Percentiles rank a stretch among this genome's conserved stretches.
Evolutionary conservation across 495 filamentous ascomycete species (phyloP).

Genomic region (Neurospora tetrasperma): DNA sequence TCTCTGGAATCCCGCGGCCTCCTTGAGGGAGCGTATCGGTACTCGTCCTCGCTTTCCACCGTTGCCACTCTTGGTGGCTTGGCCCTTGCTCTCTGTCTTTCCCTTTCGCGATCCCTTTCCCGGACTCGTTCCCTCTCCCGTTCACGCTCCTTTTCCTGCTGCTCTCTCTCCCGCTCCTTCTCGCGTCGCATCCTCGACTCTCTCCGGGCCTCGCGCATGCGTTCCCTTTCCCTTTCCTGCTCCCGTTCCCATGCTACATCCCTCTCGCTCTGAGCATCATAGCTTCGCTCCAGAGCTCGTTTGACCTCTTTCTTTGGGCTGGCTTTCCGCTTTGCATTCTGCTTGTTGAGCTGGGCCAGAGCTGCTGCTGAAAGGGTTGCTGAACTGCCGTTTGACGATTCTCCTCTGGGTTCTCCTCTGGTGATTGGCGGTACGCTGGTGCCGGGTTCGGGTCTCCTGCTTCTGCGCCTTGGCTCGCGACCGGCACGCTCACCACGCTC

Average conservation of each 20-base stretch:
- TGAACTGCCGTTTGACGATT: conserved; percentile 1
- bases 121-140: conserved; percentile 20
- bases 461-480: not conserved
- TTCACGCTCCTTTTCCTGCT: conserved; percentile 23
- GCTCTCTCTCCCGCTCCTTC: conserved; percentile 14
- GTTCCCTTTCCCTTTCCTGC: conserved; percentile 17
- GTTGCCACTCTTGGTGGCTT: not conserved
- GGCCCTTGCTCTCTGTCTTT: not conserved
- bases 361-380: conserved; percentile 43
- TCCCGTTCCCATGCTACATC: conserved; percentile 23
- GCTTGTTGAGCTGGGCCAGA: conserved; percentile 50
- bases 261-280: conserved; percentile 8
- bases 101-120: conserved; percentile 8
- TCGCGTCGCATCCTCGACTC: conserved; percentile 2
- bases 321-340: conserved; percentile 32
- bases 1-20: not conserved
- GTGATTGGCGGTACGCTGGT: conserved; percentile 13
- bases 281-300: not conserved
- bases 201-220: conserved; percentile 12
- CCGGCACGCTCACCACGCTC: not conserved
- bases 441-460: conserved; percentile 15
- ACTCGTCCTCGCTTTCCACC: conserved; percentile 20
- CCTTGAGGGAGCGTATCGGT: conserved; percentile 4
- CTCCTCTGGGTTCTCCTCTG: conserved; percentile 8
- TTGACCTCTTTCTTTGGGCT: not conserved